Evolutionary conservation across 495 filamentous ascomycete species (phyloP).

Genomic region (Penicillium parvum): DNA sequence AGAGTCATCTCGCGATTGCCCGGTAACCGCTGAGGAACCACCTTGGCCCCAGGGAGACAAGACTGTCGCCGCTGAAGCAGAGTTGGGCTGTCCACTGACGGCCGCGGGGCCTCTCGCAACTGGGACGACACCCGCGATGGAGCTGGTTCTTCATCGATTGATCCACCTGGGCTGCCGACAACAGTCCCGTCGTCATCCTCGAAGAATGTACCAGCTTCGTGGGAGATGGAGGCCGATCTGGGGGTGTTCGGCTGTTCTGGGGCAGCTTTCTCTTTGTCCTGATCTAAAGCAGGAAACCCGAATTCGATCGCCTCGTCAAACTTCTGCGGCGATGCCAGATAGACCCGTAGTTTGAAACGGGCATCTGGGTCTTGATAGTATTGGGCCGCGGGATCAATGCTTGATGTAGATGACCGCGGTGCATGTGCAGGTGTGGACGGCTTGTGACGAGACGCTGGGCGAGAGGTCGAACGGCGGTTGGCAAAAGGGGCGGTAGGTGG

Average conservation of each 20-base stretch:
- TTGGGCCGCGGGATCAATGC: slow-evolving; percentile 67
- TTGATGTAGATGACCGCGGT: slow-evolving; percentile 44
- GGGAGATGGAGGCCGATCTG: slow-evolving; percentile 1
- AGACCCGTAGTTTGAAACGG: slow-evolving; percentile 79
- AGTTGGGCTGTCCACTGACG: slow-evolving; percentile 14
- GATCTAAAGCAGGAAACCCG: slow-evolving; percentile 68
- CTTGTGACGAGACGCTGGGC: slow-evolving; percentile 26
- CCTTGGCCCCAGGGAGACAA: slow-evolving; percentile 14
- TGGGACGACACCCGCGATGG: slow-evolving; percentile 1
- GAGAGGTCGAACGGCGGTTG: slow-evolving; percentile 37
- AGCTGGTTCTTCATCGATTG: slow-evolving; percentile 11
- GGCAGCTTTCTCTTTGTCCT: slow-evolving; percentile 31
- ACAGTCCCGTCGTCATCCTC: slow-evolving; percentile 40
- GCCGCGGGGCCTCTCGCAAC: slow-evolving; percentile 10
- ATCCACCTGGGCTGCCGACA: slow-evolving; percentile 20
- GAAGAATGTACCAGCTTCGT: slow-evolving; percentile 38
- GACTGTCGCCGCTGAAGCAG: slow-evolving; percentile 20
- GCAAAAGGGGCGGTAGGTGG: slow-evolving; percentile 15
- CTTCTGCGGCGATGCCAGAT: slow-evolving; percentile 85
- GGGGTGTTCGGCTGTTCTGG: slow-evolving; percentile 15
- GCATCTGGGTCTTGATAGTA: slow-evolving; percentile 92
- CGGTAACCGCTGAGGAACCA: slow-evolving; percentile 16
- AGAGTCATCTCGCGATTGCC: slow-evolving; percentile 80
- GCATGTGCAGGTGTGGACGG: slow-evolving; percentile 19
- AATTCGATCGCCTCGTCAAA: slow-evolving; percentile 95